Evolutionary conservation across 2,329 filamentous ascomycete species (phyloP), one percentile per base, ranked within the genome.

Genomic region (Tothia fuscella): DNA sequence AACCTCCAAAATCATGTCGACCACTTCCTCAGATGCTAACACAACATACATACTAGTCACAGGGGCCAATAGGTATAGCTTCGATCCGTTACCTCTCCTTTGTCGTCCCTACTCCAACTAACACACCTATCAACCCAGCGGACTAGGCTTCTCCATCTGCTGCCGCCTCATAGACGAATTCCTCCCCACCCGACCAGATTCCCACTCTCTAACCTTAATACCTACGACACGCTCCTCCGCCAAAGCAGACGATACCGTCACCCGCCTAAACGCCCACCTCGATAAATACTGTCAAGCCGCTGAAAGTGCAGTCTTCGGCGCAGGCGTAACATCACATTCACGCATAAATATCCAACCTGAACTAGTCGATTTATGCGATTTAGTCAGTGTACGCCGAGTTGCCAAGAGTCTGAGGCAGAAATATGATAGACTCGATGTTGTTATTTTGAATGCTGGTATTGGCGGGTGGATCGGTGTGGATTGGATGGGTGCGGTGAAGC

Each of bases 121-220:
- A 7, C 29, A n/a, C 17, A 36, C 29, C 39, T 35, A 41, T 28
- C 20, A 32, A 21, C 19, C 17, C 59, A 95, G 89, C 57, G 89
- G 89, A 46, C 77, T 95, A 33, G 89, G 89, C 33, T 82, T 89
- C 52, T 80, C 81, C 42, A 87, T 84, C 50, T 83, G 82, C 57
- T 77, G 82, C 55, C 83, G 86, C 46, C 71, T 94, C 43, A 89
- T 93, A 51, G 85, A 94, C 65, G 84, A 93, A 53, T 95, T 94
- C 66, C 76, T 93, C 46, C 65, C 69, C 45, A 75, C 76, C 10
- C 78, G 76, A 26, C 74, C 81, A 22, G 67, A 76, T 37, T 67
- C 70, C 22, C 72, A 83, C 44, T 76, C 81, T 53, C 74, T 96
- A 33, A 74, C 85, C 50, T 70, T 95, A 42, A 76, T 95, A 48